Evolutionary conservation across 192 early-diverging fungal genomes (phyloP).

Genomic region (Spizellomyces sp.): DNA sequence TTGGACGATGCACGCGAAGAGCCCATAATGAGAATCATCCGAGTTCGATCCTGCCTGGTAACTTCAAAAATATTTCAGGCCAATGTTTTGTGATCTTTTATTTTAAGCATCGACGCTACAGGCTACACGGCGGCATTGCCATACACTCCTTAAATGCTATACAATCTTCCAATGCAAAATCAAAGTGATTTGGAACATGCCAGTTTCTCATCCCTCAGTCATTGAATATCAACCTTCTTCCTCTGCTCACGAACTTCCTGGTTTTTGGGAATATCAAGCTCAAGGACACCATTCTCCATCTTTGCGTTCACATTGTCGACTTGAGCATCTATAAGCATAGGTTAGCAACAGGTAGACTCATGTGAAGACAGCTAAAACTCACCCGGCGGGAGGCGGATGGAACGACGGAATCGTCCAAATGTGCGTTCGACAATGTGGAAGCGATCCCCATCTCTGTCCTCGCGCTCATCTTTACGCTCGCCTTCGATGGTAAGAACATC

Average conservation of each 20-base stretch:
- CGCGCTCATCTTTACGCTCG: conserved; percentile 35
- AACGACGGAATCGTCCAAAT: conserved; percentile 38
- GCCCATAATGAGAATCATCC: no score
- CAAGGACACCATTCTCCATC: conserved; percentile 46
- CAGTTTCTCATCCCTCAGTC: not conserved
- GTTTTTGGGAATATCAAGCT: conserved; percentile 41
- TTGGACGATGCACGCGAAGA: no score
- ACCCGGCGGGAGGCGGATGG: conserved; percentile 31
- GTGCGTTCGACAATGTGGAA: conserved; percentile 41
- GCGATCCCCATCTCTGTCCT: conserved; percentile 35
- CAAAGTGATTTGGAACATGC: no score
- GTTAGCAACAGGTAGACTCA: not conserved
- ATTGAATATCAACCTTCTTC: conserved; percentile 55
- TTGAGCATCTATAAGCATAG: conserved; percentile 27
- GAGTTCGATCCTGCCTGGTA: no score
- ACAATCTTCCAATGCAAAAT: no score
- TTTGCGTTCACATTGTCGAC: conserved; percentile 30
- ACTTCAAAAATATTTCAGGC: no score
- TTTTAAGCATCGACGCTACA: no score
- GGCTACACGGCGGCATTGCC: no score
- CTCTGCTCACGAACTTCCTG: conserved; percentile 26
- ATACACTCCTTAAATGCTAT: no score
- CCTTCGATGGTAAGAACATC: conserved; percentile 40
- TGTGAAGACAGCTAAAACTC: no score
- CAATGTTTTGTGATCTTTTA: no score